A percentile compares a stretch with the other conserved stretches of the same genome.
Conservation (phyloP, 2,329 filamentous ascomycete species). For the Colletotrichum sp. region DNA sequence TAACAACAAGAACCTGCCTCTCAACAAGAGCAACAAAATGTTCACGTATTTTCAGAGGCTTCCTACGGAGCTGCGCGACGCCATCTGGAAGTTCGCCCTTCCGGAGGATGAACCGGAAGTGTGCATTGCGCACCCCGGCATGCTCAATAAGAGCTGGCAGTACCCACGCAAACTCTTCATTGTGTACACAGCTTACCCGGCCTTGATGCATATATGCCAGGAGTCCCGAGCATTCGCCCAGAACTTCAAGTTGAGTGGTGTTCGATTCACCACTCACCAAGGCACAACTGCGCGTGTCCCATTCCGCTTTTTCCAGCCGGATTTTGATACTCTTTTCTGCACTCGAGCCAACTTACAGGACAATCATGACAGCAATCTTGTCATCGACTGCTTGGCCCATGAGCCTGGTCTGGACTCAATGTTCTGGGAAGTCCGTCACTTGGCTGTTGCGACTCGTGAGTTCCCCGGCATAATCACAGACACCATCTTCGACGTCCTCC, state of each 20-base stretch:
- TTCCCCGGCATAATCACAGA: neutral
- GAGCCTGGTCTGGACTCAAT: neutral
- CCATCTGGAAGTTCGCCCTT: neutral
- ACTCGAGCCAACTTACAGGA: neutral
- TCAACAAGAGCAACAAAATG: neutral
- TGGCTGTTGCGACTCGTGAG: neutral
- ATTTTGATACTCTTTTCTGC: neutral
- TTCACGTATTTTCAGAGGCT: neutral
- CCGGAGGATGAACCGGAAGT: neutral
- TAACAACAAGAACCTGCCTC: neutral
- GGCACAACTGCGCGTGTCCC: neutral
- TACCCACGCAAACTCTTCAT: neutral
- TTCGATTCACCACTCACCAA: neutral
- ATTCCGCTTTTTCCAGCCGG: neutral
- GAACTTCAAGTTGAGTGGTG: neutral
- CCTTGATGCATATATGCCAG: neutral
- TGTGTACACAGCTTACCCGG: conserved; percentile 1
- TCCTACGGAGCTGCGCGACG: neutral
- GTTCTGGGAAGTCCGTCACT: neutral
- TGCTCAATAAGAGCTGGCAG: neutral
- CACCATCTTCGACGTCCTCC: neutral
- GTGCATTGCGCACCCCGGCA: neutral
- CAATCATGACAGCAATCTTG: neutral
- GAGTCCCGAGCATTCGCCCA: neutral
- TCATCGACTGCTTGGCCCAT: neutral